These are phyloP conservation scores for Schizophyllum amplum DNA, from an alignment of 1,284 basidiomycete genomes.

Conservation along the genomic window DNA sequence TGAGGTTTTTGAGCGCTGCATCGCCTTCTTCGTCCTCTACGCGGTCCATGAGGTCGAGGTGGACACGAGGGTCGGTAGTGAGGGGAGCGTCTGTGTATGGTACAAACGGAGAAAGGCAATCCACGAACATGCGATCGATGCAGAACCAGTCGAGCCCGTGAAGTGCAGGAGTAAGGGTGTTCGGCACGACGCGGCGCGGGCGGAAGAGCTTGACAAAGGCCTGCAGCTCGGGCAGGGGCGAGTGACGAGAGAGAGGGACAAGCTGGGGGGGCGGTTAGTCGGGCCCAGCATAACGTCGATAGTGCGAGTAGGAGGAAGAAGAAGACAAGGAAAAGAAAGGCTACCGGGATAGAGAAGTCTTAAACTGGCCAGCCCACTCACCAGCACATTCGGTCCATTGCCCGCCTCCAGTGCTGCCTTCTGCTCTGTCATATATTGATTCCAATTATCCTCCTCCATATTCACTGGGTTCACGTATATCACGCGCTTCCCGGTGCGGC, in stretches of 20 bases:
- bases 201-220: constrained; percentile 73
- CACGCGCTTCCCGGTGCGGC: constrained; percentile 42
- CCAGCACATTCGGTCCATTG: constrained; percentile 47
- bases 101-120: constrained; percentile 35
- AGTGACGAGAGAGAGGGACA: constrained; percentile 80
- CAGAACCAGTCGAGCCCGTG: constrained; percentile 62
- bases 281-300: too few species aligned
- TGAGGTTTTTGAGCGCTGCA: background rate
- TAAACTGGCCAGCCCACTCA: constrained; percentile 24
- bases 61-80: background rate
- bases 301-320: too few species aligned
- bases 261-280: constrained; percentile 36
- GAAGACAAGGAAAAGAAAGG: background rate
- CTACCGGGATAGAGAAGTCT: background rate
- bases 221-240: constrained; percentile 77
- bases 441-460: constrained; percentile 57
- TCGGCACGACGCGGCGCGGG: constrained; percentile 69
- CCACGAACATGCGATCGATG: constrained; percentile 59
- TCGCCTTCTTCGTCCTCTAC: background rate
- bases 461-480: constrained; percentile 74
- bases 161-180: constrained; percentile 60
- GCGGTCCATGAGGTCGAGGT: background rate
- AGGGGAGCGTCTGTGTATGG: background rate
- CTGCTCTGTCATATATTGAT: constrained; percentile 46
- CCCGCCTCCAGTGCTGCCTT: constrained; percentile 31